A percentile compares a stretch with the other conserved stretches of the same genome.
These are phyloP conservation scores for Tephrocybe sp. DNA, from an alignment of 768 basidiomycete species.

Conservation along the genomic window DNA sequence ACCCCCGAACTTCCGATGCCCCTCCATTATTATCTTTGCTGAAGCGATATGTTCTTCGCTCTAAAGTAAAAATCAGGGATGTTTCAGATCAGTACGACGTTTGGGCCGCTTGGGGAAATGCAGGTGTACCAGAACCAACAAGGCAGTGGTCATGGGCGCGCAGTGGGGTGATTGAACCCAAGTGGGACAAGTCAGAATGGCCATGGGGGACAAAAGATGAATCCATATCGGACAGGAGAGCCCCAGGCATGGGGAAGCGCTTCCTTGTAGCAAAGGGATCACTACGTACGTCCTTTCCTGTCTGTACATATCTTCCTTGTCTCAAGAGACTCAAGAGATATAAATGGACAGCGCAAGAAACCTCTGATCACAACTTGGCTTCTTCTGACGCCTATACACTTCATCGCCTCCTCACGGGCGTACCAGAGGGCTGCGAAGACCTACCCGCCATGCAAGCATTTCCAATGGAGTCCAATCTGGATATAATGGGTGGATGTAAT, in stretches of 20 bases:
- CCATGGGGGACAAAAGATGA: conserved; percentile 63
- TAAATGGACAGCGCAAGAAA: conserved; percentile 49
- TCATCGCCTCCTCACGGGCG: conserved; percentile 78
- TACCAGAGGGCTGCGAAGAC: conserved; percentile 85
- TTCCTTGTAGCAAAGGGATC: conserved; percentile 70
- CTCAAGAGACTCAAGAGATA: too few relatives aligned
- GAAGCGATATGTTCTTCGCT: conserved; percentile 83
- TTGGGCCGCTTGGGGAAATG: conserved; percentile 76
- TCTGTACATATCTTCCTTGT: background rate
- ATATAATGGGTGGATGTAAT: conserved; percentile 92
- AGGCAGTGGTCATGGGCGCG: conserved; percentile 52
- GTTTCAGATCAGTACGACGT: conserved; percentile 77
- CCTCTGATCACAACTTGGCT: conserved; percentile 55
- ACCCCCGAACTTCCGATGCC: conserved; percentile 59
- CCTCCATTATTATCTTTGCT: conserved; percentile 67
- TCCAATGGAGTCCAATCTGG: conserved; percentile 94
- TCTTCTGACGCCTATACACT: conserved; percentile 62
- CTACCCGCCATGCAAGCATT: conserved; percentile 77
- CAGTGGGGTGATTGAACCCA: conserved; percentile 78
- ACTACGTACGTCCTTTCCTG: conserved; percentile 57
- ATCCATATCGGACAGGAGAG: conserved; percentile 62
- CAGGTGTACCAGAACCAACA: conserved; percentile 25
- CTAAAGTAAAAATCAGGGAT: conserved; percentile 83
- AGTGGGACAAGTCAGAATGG: conserved; percentile 55
- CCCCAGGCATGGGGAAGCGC: conserved; percentile 77